Conservation (phyloP, 768 basidiomycete species). For the Psilocybe sp. region DNA sequence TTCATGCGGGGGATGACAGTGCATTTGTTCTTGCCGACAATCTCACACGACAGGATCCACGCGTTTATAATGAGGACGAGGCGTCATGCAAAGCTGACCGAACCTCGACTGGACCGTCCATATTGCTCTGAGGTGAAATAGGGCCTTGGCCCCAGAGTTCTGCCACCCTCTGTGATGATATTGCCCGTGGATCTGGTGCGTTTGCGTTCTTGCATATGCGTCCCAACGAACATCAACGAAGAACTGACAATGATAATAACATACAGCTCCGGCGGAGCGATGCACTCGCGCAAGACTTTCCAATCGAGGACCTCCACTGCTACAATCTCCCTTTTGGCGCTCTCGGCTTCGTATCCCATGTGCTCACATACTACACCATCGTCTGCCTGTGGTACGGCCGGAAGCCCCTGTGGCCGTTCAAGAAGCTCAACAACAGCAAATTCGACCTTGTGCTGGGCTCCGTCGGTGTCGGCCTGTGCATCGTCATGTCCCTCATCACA, state of each 20-base stretch:
- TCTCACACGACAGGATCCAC: too few relatives aligned
- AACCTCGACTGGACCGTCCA: too few relatives aligned
- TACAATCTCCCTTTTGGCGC: slow-evolving; percentile 24
- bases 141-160: too few relatives aligned
- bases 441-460: slow-evolving; percentile 20
- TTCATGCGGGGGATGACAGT: too few relatives aligned
- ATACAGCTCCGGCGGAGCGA: slow-evolving; percentile 2
- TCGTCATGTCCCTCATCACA: slow-evolving; percentile 22
- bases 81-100: too few relatives aligned
- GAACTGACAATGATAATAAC: not conserved
- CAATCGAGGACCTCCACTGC: slow-evolving; percentile 19
- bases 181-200: not conserved
- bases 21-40: too few relatives aligned
- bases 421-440: slow-evolving; percentile 16
- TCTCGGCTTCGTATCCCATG: slow-evolving; percentile 23
- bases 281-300: slow-evolving; percentile 14
- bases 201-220: not conserved
- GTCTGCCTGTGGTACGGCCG: slow-evolving; percentile 21
- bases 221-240: not conserved
- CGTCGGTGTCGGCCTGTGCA: slow-evolving; percentile 17
- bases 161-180: too few relatives aligned
- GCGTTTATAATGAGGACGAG: too few relatives aligned
- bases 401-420: slow-evolving; percentile 22
- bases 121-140: too few relatives aligned
- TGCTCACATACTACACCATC: slow-evolving; percentile 25